A percentile compares a stretch with the other conserved stretches of the same genome.
Conservation (phyloP, 169 alveolate genomes). For the Eimeria praecox region DNA sequence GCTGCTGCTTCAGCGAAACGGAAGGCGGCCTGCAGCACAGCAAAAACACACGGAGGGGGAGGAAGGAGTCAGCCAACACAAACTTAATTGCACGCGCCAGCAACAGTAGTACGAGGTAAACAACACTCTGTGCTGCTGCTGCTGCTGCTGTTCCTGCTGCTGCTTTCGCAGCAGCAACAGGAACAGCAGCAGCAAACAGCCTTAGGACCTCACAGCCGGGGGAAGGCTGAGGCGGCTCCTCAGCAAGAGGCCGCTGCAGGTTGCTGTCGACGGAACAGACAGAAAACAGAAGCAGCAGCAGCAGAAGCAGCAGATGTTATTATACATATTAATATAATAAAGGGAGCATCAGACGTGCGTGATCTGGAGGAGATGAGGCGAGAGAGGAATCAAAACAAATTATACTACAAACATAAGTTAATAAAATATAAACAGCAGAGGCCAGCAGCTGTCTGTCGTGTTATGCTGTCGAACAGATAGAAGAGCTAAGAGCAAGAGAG, state of each 20-base stretch:
- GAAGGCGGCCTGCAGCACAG: slow-evolving; percentile 65
- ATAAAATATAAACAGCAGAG: no score
- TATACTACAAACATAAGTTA: no score
- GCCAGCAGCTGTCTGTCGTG: no score
- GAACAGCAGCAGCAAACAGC: slow-evolving; percentile 56
- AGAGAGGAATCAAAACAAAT: neutral
- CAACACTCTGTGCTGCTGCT: slow-evolving; percentile 55
- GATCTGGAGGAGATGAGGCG: neutral
- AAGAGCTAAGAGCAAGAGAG: no score
- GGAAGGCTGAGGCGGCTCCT: slow-evolving; percentile 49
- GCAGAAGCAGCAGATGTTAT: neutral
- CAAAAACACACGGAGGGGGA: neutral
- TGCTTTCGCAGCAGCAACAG: slow-evolving; percentile 31
- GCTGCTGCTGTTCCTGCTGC: slow-evolving; percentile 30
- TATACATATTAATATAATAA: neutral
- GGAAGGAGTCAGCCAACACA: neutral
- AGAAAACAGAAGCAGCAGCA: slow-evolving; percentile 34
- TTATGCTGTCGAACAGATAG: no score
- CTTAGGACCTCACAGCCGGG: slow-evolving; percentile 31
- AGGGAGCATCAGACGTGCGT: neutral
- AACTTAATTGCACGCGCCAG: neutral
- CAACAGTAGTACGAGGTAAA: neutral
- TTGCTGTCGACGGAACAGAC: slow-evolving; percentile 50
- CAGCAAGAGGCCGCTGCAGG: slow-evolving; percentile 53
- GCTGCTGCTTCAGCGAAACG: slow-evolving; percentile 18